Evolutionary conservation across 768 basidiomycete genomes (phyloP).

Genomic region (Filobasidium wieringae): DNA sequence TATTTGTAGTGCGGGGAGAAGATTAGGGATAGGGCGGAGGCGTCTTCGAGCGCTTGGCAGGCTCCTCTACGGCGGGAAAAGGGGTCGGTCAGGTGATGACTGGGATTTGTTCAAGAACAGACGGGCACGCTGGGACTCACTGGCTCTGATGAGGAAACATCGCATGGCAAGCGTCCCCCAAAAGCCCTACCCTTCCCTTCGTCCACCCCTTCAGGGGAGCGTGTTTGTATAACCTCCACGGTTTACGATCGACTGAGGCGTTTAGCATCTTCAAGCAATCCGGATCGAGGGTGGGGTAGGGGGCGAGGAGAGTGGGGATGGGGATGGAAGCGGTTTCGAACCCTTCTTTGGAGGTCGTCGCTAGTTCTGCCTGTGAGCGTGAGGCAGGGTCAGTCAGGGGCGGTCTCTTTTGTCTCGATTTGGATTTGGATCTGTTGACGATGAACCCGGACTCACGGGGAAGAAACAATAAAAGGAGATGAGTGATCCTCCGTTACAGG

Average conservation of each 20-base stretch:
- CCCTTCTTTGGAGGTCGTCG: conserved; percentile 20
- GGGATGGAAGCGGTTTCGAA: conserved; percentile 17
- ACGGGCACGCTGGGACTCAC: conserved; percentile 5
- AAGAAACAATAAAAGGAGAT: conserved; percentile 28
- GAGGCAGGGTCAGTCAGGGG: too few relatives aligned
- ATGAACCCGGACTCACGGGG: conserved; percentile 4
- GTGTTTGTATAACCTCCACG: conserved; percentile 25
- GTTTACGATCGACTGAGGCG: conserved; percentile 27
- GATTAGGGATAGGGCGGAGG: conserved; percentile 11
- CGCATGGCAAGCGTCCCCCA: conserved; percentile 13
- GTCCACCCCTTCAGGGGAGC: conserved; percentile 19
- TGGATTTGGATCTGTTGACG: neutral
- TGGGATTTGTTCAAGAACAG: too few relatives aligned
- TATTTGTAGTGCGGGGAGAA: conserved; percentile 16
- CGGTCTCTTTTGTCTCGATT: neutral
- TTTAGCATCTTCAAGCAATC: conserved; percentile 17
- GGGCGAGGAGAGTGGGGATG: conserved; percentile 13
- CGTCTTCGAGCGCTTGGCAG: conserved; percentile 16
- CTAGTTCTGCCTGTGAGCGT: conserved; percentile 11
- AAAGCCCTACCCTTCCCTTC: conserved; percentile 10
- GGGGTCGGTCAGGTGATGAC: too few relatives aligned
- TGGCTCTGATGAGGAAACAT: conserved; percentile 19
- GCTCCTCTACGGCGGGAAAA: conserved; percentile 11
- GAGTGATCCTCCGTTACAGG: conserved; percentile 17
- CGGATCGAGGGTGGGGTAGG: conserved; percentile 18